A percentile compares a stretch with the other conserved stretches of the same genome.
These are phyloP conservation scores for Piper betle DNA, from an alignment of 164 flowering plant genomes.

Conservation along the genomic window DNA sequence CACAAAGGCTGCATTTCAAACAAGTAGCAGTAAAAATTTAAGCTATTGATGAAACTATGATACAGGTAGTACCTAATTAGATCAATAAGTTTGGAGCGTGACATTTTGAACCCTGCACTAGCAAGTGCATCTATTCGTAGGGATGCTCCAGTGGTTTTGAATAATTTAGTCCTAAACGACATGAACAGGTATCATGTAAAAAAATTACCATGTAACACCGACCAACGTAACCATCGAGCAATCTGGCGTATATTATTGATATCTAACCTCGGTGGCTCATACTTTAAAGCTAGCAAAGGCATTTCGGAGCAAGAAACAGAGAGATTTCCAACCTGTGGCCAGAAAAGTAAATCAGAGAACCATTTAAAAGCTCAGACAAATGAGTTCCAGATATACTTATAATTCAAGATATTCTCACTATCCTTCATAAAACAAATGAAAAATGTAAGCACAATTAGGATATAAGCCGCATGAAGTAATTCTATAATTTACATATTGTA, in stretches of 20 bases:
- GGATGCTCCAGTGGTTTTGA: conserved; percentile 67
- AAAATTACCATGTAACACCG: not conserved
- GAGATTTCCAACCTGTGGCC: too few relatives aligned
- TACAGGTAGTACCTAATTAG: conserved; percentile 50
- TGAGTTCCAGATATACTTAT: too few relatives aligned
- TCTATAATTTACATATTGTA: too few relatives aligned
- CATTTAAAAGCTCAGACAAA: too few relatives aligned
- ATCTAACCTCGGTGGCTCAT: too few relatives aligned
- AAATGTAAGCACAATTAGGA: not conserved
- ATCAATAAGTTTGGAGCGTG: conserved; percentile 72
- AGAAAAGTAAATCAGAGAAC: too few relatives aligned
- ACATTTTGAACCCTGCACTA: conserved; percentile 90
- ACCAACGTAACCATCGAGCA: not conserved
- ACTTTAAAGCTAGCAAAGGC: too few relatives aligned
- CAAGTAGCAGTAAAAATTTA: not conserved
- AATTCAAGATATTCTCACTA: too few relatives aligned
- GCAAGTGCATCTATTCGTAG: conserved; percentile 79
- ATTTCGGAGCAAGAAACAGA: too few relatives aligned
- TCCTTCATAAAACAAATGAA: not conserved
- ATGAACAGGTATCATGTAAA: not conserved
- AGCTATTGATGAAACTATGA: not conserved
- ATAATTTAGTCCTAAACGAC: conserved; percentile 50
- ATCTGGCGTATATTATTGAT: not conserved
- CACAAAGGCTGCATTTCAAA: too few relatives aligned
- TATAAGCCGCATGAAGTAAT: not conserved